Conservation (phyloP, 2,329 filamentous ascomycete genomes). For the Monascus ruber region DNA sequence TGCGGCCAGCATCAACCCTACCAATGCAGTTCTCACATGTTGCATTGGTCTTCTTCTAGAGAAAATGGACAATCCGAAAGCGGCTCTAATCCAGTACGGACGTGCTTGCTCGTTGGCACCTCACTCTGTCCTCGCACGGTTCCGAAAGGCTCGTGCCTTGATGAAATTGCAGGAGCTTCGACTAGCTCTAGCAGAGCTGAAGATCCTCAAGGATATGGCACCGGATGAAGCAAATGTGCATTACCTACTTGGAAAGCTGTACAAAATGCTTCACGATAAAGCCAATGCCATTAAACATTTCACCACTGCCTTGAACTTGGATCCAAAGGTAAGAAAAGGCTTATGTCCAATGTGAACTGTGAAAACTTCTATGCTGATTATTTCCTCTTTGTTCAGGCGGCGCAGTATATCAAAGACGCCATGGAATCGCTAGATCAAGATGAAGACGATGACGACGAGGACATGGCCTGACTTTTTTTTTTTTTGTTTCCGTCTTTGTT, state of each 20-base stretch:
- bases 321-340: conserved; percentile 67
- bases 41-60: conserved; percentile 86
- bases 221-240: conserved; percentile 94
- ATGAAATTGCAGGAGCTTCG: conserved; percentile 61
- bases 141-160: conserved; percentile 83
- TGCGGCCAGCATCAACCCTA: conserved; percentile 81
- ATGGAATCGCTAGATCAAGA: conserved; percentile 77
- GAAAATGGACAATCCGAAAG: conserved; percentile 69
- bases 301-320: conserved; percentile 86
- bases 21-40: conserved; percentile 82
- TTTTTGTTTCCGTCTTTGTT: conserved; percentile 1
- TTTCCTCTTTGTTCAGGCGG: conserved; percentile 48
- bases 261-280: conserved; percentile 48
- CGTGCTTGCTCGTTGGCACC: conserved; percentile 75
- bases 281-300: conserved; percentile 82
- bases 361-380: conserved; percentile 6
- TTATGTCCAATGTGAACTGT: conserved; percentile 4
- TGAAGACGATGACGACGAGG: conserved; percentile 47
- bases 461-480: conserved; percentile 30
- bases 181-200: conserved; percentile 67
- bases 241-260: conserved; percentile 67
- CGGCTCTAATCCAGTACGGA: conserved; percentile 69
- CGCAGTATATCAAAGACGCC: conserved; percentile 87
- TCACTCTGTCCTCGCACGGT: conserved; percentile 68
- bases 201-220: conserved; percentile 79